Base-by-base conservation (phyloP, 805 yeast species). In the Saccharomycopsis fibuligera region DNA sequence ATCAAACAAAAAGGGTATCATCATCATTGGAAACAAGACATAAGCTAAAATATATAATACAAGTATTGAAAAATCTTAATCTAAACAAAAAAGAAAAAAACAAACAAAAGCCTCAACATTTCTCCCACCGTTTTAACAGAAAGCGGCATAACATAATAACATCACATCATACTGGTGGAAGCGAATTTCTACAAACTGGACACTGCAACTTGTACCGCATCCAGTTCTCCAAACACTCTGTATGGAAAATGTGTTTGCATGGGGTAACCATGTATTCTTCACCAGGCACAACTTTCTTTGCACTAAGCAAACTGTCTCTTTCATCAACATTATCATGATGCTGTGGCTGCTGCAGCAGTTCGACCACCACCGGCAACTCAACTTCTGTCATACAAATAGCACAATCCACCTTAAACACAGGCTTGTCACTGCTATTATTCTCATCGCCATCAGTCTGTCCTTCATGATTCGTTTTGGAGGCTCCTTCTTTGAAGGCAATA, bases 121-220 rank as follows among this genome's bases (percentile, higher is more conserved):
- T 29, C 12, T 29, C 31, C n/a, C n/a, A n/a, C n/a, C n/a, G n/a
- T n/a, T n/a, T n/a, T n/a, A n/a, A n/a, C n/a, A n/a, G n/a, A n/a
- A n/a, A n/a, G n/a, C n/a, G n/a, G n/a, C n/a, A n/a, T n/a, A n/a
- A n/a, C n/a, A 35, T 8, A n/a, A 35, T 8, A 35, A 8, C 10
- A 23, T 24, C 24, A 33, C 31, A 12, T 66, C 64, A 87, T 46
- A 85, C 68, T 1, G 96, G 96, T 2, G 97, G 97, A 36, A 91
- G 67, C 21, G 87, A 76, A 48, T 79, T 78, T 59, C 97, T 75
- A 65, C 98, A 91, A 5, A 89, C 90, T 0, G 98, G 98, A 66
- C 98, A 91, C 60, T 89, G 96, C 44, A 91, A 66, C 58, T 89
- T 86, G 62, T 87, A 85, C 62, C 81, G 78, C 96, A 91, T 88